phyloP scores from a whole-genome alignment of 345 rosid species.

The Corchorus capsularis region DNA sequence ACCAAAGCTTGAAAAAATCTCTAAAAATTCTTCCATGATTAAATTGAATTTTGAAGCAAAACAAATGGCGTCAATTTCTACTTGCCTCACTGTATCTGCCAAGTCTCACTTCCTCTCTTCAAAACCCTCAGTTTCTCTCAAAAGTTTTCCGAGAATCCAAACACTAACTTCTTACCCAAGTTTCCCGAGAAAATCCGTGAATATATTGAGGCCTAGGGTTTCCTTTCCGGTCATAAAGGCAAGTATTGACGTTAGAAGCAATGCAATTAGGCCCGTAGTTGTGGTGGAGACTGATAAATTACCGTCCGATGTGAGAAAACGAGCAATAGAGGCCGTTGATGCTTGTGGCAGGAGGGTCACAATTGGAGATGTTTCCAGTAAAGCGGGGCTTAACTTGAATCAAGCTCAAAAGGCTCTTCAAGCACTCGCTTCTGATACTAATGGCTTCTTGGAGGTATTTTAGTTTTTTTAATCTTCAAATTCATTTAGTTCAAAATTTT shows the following conservation, averaged over 20 bases:
- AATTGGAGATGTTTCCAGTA: conserved; percentile 80
- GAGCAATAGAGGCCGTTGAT: conserved; percentile 88
- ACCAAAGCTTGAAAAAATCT: neutral
- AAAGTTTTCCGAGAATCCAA: conserved; percentile 32
- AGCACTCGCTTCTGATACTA: conserved; percentile 91
- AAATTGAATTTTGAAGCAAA: neutral
- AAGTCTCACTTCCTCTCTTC: conserved; percentile 27
- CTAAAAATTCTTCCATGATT: neutral
- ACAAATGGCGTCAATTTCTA: conserved; percentile 61
- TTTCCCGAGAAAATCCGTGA: conserved; percentile 26
- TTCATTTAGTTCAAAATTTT: neutral
- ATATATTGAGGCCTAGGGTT: conserved; percentile 30
- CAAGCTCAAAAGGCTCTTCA: conserved; percentile 93
- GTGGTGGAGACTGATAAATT: conserved; percentile 80
- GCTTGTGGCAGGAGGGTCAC: conserved; percentile 79
- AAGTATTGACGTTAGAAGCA: conserved; percentile 42
- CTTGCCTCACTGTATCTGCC: conserved; percentile 52
- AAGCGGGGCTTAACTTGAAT: conserved; percentile 72
- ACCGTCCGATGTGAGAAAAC: conserved; percentile 74
- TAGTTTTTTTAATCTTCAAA: neutral
- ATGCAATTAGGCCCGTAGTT: conserved; percentile 64
- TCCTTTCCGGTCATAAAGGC: conserved; percentile 42
- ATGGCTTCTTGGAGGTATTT: conserved; percentile 93
- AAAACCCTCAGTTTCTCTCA: conserved; percentile 38
- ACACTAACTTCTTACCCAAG: conserved; percentile 30